A percentile compares a stretch with the other conserved stretches of the same genome.
phyloP scores from a whole-genome alignment of 2,329 filamentous ascomycete species.

The Calcarisporium arbuscula region DNA sequence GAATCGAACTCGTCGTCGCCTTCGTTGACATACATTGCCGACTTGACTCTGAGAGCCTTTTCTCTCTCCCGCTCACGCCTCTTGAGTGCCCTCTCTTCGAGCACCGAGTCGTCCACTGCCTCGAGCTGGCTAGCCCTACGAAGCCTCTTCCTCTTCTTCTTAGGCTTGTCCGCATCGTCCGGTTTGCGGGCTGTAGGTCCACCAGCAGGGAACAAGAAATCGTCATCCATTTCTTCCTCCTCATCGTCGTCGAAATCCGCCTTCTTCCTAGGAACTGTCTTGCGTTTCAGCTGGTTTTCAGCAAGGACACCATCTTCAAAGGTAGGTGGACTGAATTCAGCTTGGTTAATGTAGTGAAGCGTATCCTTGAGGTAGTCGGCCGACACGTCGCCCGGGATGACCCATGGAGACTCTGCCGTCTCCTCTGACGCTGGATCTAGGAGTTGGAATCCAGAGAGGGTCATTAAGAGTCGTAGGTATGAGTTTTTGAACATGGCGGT shows the following conservation, averaged over 20 bases:
- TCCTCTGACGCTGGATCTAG: constrained; percentile 53
- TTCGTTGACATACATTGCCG: constrained; percentile 69
- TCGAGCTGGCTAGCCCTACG: constrained; percentile 41
- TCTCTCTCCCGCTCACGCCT: constrained; percentile 66
- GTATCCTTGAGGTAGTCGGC: constrained; percentile 61
- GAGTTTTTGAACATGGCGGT: constrained; percentile 83
- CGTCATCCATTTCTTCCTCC: constrained; percentile 49
- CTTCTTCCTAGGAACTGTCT: constrained; percentile 47
- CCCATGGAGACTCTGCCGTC: constrained; percentile 70
- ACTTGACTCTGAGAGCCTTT: constrained; percentile 76
- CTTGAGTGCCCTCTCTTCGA: constrained; percentile 56
- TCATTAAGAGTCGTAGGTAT: constrained; percentile 79
- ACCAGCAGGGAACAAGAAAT: constrained; percentile 62
- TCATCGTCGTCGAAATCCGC: constrained; percentile 68
- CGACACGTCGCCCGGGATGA: constrained; percentile 61
- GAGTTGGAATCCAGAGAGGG: constrained; percentile 63
- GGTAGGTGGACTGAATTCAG: constrained; percentile 69
- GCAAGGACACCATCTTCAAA: constrained; percentile 72
- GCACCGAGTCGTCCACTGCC: constrained; percentile 53
- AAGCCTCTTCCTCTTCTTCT: constrained; percentile 31
- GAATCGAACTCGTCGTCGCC: constrained; percentile 87
- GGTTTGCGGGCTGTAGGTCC: constrained; percentile 54
- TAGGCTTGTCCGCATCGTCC: constrained; percentile 52
- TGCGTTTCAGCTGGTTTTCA: constrained; percentile 72
- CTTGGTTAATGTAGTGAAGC: constrained; percentile 67